Evolutionary conservation across 345 rosid genomes (phyloP).

Genomic region (Hibiscus syriacus): DNA sequence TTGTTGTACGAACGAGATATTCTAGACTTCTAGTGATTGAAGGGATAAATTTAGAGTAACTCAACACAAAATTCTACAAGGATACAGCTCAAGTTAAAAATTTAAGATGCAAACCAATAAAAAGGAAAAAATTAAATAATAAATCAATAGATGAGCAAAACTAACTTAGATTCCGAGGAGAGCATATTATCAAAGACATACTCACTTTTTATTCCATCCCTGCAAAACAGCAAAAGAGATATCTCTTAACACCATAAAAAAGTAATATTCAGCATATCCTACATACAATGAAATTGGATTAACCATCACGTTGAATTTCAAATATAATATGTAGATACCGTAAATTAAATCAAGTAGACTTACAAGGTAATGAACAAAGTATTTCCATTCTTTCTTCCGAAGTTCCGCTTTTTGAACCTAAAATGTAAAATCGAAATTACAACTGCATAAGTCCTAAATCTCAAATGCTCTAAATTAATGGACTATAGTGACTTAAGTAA

Average conservation of each 20-base stretch:
- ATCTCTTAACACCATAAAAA: slow-evolving; percentile 20
- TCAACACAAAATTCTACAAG: background rate
- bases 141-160: background rate
- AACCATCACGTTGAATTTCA: slow-evolving; percentile 4
- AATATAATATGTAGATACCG: background rate
- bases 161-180: background rate
- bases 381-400: no score
- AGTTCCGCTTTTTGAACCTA: slow-evolving; percentile 90
- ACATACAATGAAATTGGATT: background rate
- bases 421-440: slow-evolving; percentile 11
- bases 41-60: background rate
- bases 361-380: no score
- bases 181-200: slow-evolving; percentile 20
- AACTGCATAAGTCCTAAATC: background rate
- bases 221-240: slow-evolving; percentile 36
- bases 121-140: background rate
- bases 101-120: background rate
- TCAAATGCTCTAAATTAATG: background rate
- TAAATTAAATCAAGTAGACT: background rate
- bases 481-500: background rate
- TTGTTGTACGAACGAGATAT: background rate
- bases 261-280: background rate
- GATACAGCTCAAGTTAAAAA: background rate
- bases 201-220: slow-evolving; percentile 99
- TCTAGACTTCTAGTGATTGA: background rate